These are phyloP conservation scores for Capronia epimyces DNA, from an alignment of 2,329 filamentous ascomycete genomes.

Conservation along the genomic window DNA sequence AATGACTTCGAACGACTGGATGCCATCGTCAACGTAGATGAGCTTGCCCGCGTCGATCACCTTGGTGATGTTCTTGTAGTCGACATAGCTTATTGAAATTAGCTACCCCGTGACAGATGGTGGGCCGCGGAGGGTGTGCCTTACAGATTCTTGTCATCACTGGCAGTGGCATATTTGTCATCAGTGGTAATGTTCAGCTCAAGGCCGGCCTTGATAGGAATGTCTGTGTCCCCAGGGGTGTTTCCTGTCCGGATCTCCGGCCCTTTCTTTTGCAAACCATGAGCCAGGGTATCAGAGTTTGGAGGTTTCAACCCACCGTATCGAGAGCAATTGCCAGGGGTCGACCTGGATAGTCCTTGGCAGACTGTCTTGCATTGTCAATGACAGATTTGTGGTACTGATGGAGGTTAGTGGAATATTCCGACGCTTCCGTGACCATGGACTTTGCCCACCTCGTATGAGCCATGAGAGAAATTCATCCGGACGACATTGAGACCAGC, in stretches of 20 bases:
- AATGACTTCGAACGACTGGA: slow-evolving; percentile 91
- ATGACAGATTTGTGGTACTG: slow-evolving; percentile 97
- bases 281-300: slow-evolving; percentile 27
- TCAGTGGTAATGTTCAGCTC: slow-evolving; percentile 96
- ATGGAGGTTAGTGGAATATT: slow-evolving; percentile 17
- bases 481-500: slow-evolving; percentile 95
- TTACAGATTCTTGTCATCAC: slow-evolving; percentile 90
- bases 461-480: slow-evolving; percentile 98
- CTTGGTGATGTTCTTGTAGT: slow-evolving; percentile 99
- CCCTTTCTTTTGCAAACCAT: slow-evolving; percentile 53
- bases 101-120: background rate
- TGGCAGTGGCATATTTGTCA: slow-evolving; percentile 77
- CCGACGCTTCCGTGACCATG: background rate
- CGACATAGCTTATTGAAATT: slow-evolving; percentile 65
- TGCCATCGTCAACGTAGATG: slow-evolving; percentile 98
- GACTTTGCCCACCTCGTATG: slow-evolving; percentile 58
- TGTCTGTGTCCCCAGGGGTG: slow-evolving; percentile 64
- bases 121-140: slow-evolving; percentile 30
- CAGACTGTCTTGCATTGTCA: slow-evolving; percentile 85
- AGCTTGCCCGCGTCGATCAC: slow-evolving; percentile 85
- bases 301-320: slow-evolving; percentile 51
- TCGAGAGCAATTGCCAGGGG: slow-evolving; percentile 92
- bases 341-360: slow-evolving; percentile 69
- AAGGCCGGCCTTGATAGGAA: slow-evolving; percentile 74
- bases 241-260: slow-evolving; percentile 83